Evolutionary conservation across 1,284 basidiomycete genomes (phyloP).

Genomic region (Phylloboletellus chloephorus): DNA sequence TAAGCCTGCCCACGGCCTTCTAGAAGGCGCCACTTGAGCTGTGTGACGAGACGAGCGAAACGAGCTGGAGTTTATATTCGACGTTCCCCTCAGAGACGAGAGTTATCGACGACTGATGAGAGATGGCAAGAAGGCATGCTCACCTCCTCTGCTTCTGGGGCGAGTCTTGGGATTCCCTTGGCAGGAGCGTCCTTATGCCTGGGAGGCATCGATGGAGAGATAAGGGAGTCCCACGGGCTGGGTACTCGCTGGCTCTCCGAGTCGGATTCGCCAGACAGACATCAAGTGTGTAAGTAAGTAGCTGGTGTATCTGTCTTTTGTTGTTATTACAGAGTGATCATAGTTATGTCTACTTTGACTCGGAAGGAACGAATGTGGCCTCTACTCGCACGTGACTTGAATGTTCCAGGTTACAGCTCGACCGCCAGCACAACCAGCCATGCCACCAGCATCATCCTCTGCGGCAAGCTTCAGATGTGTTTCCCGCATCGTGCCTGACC

Average conservation of each 20-base stretch:
- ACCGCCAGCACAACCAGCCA: conserved; percentile 11
- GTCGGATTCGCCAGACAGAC: conserved; percentile 78
- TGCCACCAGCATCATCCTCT: conserved; percentile 26
- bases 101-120: not conserved
- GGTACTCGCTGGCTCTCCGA: conserved; percentile 71
- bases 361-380: not conserved
- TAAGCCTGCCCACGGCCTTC: conserved; percentile 89
- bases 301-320: too few species aligned
- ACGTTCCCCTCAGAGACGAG: conserved; percentile 60
- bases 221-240: conserved; percentile 74
- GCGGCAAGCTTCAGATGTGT: conserved; percentile 10
- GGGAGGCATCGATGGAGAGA: conserved; percentile 42
- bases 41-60: conserved; percentile 79
- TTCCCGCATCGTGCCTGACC: conserved; percentile 11
- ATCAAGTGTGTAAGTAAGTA: conserved; percentile 35
- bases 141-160: conserved; percentile 68
- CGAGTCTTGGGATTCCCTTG: conserved; percentile 46
- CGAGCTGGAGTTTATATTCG: conserved; percentile 84
- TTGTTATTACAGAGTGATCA: too few species aligned
- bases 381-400: conserved; percentile 24
- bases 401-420: not conserved
- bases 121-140: conserved; percentile 4
- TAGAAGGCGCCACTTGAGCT: conserved; percentile 91
- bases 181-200: conserved; percentile 1
- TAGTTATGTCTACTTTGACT: conserved; percentile 29